Evolutionary conservation across 179 eudicot genomes (phyloP).

Genomic region (Beta corolliflora): DNA sequence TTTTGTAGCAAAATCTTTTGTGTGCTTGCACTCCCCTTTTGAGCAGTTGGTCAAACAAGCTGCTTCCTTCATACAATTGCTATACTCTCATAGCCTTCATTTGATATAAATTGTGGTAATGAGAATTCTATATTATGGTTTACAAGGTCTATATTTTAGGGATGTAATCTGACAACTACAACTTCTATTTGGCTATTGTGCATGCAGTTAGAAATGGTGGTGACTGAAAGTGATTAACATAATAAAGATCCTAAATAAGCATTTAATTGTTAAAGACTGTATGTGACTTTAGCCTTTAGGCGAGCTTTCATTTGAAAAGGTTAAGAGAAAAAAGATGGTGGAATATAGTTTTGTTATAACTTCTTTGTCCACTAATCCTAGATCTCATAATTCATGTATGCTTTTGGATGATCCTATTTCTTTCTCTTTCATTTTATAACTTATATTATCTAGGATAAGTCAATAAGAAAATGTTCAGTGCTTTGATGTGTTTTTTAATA

Average conservation of each 20-base stretch:
- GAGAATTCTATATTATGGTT: neutral
- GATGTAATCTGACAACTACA: neutral
- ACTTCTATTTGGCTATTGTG: neutral
- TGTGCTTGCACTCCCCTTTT: neutral
- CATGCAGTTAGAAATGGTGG: neutral
- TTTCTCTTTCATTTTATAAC: neutral
- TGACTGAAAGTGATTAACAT: neutral
- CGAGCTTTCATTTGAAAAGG: neutral
- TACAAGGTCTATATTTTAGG: neutral
- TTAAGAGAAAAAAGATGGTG: neutral
- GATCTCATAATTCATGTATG: neutral
- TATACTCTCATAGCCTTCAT: neutral
- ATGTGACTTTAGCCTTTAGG: neutral
- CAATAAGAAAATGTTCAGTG: neutral
- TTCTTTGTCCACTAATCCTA: neutral
- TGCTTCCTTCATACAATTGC: neutral
- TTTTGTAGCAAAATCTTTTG: too few relatives aligned
- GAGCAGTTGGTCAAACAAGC: neutral
- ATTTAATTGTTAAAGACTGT: neutral
- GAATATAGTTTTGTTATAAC: neutral
- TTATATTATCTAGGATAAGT: neutral
- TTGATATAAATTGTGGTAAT: neutral
- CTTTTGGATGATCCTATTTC: conserved; percentile 6
- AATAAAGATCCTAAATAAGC: neutral
- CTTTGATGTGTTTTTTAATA: conserved; percentile 37